phyloP scores from a whole-genome alignment of 73 alveolate genomes.

The Symbiodinium natans region DNA sequence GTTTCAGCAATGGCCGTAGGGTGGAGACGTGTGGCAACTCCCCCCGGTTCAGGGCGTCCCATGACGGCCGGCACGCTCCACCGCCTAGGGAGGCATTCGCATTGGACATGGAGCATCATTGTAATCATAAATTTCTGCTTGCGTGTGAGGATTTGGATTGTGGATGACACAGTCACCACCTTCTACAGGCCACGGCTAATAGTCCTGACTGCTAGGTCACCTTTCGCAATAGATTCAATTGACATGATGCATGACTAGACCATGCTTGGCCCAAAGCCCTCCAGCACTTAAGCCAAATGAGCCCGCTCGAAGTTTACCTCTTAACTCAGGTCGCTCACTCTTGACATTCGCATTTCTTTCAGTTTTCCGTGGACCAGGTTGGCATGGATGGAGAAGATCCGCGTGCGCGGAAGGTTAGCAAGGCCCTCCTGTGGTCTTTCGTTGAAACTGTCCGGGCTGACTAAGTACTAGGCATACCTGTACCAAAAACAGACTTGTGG shows the following conservation, averaged over 20 bases:
- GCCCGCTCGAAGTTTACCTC: not conserved
- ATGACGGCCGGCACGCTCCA: not conserved
- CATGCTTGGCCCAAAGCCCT: no score
- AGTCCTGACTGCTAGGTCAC: no score
- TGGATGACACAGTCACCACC: slow-evolving; percentile 64
- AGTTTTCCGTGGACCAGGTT: slow-evolving; percentile 11
- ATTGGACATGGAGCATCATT: not conserved
- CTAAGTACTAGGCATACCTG: no score
- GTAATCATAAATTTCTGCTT: no score
- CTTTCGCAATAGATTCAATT: no score
- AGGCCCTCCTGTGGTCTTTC: slow-evolving; percentile 20
- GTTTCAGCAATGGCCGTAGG: no score
- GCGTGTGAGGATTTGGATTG: slow-evolving; percentile 28
- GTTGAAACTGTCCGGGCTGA: no score
- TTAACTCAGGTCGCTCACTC: no score
- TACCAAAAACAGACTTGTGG: not conserved
- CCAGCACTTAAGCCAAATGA: no score
- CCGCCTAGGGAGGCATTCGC: not conserved
- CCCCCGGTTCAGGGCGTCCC: not conserved
- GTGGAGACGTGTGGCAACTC: no score
- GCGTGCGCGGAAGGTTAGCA: slow-evolving; percentile 15
- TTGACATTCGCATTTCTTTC: no score
- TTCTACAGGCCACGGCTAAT: slow-evolving; percentile 58
- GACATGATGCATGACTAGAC: no score
- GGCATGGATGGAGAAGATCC: slow-evolving; percentile 44